Evolutionary conservation across 352 stramenopile species (phyloP), one percentile per base, ranked within the genome.

Genomic region (Globisporangium nunn): DNA sequence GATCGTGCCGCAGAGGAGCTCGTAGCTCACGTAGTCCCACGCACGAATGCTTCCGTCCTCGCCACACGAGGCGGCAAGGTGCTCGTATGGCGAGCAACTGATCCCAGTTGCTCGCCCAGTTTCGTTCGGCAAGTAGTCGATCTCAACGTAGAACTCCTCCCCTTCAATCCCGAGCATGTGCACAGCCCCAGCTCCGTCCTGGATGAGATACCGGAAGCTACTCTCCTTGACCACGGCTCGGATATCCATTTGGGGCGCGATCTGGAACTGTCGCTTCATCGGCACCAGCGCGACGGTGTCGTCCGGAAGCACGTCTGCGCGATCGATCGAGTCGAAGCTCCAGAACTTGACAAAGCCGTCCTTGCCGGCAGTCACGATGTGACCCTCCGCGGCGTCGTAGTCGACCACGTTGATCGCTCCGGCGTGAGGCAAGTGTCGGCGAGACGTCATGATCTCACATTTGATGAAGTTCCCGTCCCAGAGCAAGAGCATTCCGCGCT

Each of bases 401-500:
- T 85, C 67, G 5, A 94, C 79, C 30, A 91, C 85, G 31, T 75
- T 87, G 46, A 98, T 81, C 15, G 66, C 67, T 0, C 79, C 85
- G 3, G 63, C 56, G 56, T 97, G 90, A 15, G 85, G 83, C 7
- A 81, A n/a, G 18, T 90, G 67, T 10, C 78, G 70, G 2, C 78
- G 80, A 2, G 72, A 78, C 17, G 78, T 88, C 18, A 85, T 59
- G 48, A 98, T 74, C 56, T 95, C 84, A 56, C 86, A 97, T 75
- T 98, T 98, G 63, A 98, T 98, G 57, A 98, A 98, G 62, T 97
- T 91, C 10, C 92, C 94, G 48, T 98, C 94, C 94, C 94, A 98
- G 11, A 98, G 68, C 33, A 98, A 62, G 33, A 98, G 63, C 39
- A 87, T 74, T 18, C 90, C 90, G 15, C 75, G 75, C 58, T 97